Evolutionary conservation across 2,329 filamentous ascomycete genomes (phyloP), one percentile per base, ranked within the genome.

Genomic region (Onygenales sp.): DNA sequence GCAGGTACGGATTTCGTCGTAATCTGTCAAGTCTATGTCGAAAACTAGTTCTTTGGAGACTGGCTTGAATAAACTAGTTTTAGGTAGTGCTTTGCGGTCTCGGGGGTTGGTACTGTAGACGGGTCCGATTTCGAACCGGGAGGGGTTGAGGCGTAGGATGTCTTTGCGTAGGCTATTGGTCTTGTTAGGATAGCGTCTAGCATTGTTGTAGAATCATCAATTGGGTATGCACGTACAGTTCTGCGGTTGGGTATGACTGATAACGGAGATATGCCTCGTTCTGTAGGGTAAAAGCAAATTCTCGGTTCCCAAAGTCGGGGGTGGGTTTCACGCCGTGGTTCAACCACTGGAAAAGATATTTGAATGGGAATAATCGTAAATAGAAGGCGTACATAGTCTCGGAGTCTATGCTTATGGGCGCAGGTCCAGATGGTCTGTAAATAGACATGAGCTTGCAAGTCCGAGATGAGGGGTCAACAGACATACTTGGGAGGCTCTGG

Each of bases 21-120:
- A 98, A 73, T 97, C 93, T 52, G 93, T 97, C 81, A 98, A 81
- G 80, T 98, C 93, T 64, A 98, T 97, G 85, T 98, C 93, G 70
- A 98, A 97, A 63, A 95, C 95, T 41, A 98, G 76, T 69, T 98
- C 93, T 69, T 98, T 98, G 53, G 87, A 81, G 35, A 96, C 70
- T 0, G 93, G 92, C 58, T 85, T 86, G 74, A 98, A 96, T 7
- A 88, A 83, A 47, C 83, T 82, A 38, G 85, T 81, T 69, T 90
- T 92, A 51, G 86, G 83, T 36, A 97, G 72, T 0, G 85, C 85
- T 73, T 97, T 98, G 64, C 92, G 85, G 63, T 98, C 93, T 62
- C 90, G 86, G 0, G 93, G 93, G 68, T 97, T 96, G 46, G 90
- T 87, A 51, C 81, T 89, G 74, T 98, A 98, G 48, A 96, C 87